Evolutionary conservation across 768 basidiomycete species (phyloP), one percentile per base, ranked within the genome.

Genomic region (Kwoniella heveanensis): DNA sequence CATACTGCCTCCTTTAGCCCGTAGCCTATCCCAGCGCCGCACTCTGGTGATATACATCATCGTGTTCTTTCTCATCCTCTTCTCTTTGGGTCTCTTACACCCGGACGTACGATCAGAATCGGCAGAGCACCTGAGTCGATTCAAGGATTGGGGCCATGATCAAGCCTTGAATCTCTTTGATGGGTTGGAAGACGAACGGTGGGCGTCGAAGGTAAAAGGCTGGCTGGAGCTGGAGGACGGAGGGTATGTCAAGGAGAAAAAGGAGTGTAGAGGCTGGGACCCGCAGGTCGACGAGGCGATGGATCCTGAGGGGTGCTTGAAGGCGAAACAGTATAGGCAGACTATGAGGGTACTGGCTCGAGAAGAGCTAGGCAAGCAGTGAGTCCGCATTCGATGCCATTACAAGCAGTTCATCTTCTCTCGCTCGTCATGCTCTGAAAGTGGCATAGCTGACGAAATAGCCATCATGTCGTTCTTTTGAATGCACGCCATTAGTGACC

Each of bases 241-340:
- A 19, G 17, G 10, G 39, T 44, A 44, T 44, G 39, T 44, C 39
- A 51, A 50, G 15, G 63, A 62, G 36, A 9, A 37, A 6, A 32
- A 37, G 59, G 52, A 55, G 24, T 72, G 74, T 59, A 29, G 9
- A n/a, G 60, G 60, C 2, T 77, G 73, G 73, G 54, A 72, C 63
- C 73, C 68, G 51, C 9, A 10, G 8, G 12, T 3, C 19, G 17
- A 9, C 3, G 62, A 64, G 37, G 61, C 61, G 26, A 21, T 51
- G 7, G 75, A 77, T 62, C 73, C 72, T 17, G 25, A n/a, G 19
- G 62, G 55, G 2, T 77, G 75, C 52, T 47, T 72, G 19, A 70
- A 59, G 39, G 72, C 75, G 9, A 64, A 59, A 24, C 75, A 74
- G 64, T 77, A 68, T 51, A 55, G 75, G 36, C 72, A 77, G 60